Percentiles rank a stretch among this genome's conserved stretches.
phyloP scores from a whole-genome alignment of 176 grass and related monocot genomes.

The Eleusine coracana region DNA sequence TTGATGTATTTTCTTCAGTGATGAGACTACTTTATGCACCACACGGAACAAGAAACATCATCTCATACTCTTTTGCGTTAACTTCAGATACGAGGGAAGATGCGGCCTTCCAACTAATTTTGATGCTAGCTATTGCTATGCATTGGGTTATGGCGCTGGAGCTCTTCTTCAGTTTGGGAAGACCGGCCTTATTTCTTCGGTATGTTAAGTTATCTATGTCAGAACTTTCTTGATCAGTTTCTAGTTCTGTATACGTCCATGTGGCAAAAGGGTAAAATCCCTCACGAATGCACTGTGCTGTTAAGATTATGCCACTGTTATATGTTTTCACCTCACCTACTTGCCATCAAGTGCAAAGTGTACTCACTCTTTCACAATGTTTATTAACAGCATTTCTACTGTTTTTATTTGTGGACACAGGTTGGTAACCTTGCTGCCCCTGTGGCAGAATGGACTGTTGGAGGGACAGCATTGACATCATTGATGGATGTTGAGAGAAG shows the following conservation, averaged over 20 bases:
- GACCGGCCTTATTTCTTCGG: conserved; percentile 92
- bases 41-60: neutral
- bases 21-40: neutral
- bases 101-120: conserved; percentile 96
- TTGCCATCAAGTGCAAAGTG: too few species aligned
- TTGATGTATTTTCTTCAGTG: neutral
- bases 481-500: conserved; percentile 98
- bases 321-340: neutral
- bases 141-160: conserved; percentile 82
- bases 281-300: neutral
- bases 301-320: neutral
- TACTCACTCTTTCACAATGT: conserved; percentile 5
- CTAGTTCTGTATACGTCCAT: neutral
- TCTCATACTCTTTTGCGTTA: conserved; percentile 12
- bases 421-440: conserved; percentile 83
- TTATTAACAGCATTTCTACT: neutral
- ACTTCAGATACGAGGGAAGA: conserved; percentile 91
- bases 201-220: conserved; percentile 41
- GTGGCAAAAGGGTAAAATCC: too few species aligned
- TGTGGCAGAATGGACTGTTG: conserved; percentile 87
- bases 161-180: conserved; percentile 77
- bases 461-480: conserved; percentile 90
- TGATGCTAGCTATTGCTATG: conserved; percentile 93
- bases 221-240: neutral
- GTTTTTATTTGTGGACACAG: conserved; percentile 29